Percentiles rank a stretch among this genome's conserved stretches.
phyloP scores from a whole-genome alignment of 192 early-diverging fungal genomes.

The Kappamyces sp. region DNA sequence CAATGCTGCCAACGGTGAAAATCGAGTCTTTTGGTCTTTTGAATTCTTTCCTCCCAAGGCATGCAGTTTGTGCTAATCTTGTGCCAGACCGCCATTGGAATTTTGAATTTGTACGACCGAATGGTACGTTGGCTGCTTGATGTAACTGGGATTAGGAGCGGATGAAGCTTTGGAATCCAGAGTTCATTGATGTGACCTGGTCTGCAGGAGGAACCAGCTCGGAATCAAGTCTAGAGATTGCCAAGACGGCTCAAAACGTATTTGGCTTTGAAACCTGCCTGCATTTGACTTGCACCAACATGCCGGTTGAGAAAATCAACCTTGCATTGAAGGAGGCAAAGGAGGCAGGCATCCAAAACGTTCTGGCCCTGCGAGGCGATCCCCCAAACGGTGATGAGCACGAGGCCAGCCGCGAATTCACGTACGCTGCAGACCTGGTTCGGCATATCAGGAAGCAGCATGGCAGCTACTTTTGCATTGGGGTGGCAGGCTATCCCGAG shows the following conservation, averaged over 20 bases:
- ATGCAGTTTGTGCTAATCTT: too few species aligned
- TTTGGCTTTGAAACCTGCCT: conserved; percentile 94
- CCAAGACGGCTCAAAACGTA: conserved; percentile 79
- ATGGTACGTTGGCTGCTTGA: conserved; percentile 31
- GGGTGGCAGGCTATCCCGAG: conserved; percentile 80
- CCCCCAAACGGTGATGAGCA: conserved; percentile 76
- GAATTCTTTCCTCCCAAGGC: conserved; percentile 96
- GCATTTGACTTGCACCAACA: conserved; percentile 99
- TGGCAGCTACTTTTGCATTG: conserved; percentile 93
- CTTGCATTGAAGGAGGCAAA: conserved; percentile 78
- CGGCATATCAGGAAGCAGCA: conserved; percentile 82
- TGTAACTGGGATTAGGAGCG: conserved; percentile 46
- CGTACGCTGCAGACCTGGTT: conserved; percentile 84
- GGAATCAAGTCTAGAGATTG: conserved; percentile 74
- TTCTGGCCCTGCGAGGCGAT: conserved; percentile 93
- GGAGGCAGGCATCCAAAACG: conserved; percentile 91
- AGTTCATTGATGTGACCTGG: conserved; percentile 98
- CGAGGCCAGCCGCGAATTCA: conserved; percentile 69
- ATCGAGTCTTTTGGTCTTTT: conserved; percentile 56
- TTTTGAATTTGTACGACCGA: conserved; percentile 94
- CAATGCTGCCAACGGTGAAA: conserved; percentile 5
- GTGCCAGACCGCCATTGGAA: conserved; percentile 72
- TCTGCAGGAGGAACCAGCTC: conserved; percentile 86
- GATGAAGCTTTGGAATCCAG: conserved; percentile 89
- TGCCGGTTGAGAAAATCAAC: conserved; percentile 84